Percentiles rank a stretch among this genome's conserved stretches.
Conservation (phyloP, 331 rosid species). For the Pyracantha coccinea region DNA sequence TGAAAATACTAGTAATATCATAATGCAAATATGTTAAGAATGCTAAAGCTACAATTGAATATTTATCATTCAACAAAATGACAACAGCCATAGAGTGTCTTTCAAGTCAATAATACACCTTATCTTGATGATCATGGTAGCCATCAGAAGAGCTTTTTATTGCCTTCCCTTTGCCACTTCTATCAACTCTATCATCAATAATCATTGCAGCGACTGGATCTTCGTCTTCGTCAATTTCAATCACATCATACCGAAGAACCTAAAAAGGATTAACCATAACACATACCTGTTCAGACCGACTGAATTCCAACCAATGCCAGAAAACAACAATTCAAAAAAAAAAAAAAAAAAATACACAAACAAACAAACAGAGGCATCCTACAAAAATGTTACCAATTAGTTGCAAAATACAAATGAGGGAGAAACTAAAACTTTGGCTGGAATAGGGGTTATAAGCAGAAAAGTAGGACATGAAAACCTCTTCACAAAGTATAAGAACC, state of each 20-base stretch:
- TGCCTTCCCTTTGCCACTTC: constrained; percentile 53
- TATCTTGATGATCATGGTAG: constrained; percentile 25
- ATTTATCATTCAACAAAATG: neutral
- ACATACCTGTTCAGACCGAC: neutral
- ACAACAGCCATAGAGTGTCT: constrained; percentile 8
- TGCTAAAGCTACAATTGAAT: neutral
- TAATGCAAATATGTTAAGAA: neutral
- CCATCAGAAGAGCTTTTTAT: constrained; percentile 22
- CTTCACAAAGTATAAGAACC: neutral
- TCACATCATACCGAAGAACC: constrained; percentile 39
- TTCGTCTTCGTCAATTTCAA: constrained; percentile 51
- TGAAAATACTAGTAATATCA: constrained; percentile 24
- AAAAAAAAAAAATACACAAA: neutral
- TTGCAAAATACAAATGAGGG: neutral
- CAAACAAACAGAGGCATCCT: neutral
- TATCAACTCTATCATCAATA: constrained; percentile 33
- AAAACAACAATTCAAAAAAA: neutral
- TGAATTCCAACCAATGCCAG: neutral
- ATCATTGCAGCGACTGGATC: constrained; percentile 39
- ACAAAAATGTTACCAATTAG: neutral
- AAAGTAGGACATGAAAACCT: neutral
- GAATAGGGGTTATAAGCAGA: neutral
- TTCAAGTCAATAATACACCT: constrained; percentile 40
- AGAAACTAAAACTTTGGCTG: neutral
- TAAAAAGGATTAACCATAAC: constrained; percentile 14